phyloP scores from a whole-genome alignment of 2,329 filamentous ascomycete species.

The Didymosphaeria variabile region DNA sequence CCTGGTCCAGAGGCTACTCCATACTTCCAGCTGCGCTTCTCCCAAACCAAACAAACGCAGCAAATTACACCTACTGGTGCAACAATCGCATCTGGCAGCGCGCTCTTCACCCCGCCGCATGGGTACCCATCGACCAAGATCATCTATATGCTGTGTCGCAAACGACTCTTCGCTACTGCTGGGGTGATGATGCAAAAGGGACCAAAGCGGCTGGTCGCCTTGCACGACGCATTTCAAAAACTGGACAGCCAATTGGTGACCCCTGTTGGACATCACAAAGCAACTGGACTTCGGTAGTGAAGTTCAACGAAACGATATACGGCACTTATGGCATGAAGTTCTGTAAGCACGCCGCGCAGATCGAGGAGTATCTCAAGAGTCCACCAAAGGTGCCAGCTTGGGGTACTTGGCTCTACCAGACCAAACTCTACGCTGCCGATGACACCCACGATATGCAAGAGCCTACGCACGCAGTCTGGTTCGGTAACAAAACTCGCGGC shows the following conservation, averaged over 20 bases:
- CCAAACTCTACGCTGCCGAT: conserved; percentile 22
- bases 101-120: conserved; percentile 23
- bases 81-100: conserved; percentile 25
- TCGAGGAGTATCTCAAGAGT: conserved; percentile 23
- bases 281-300: conserved; percentile 23
- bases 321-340: conserved; percentile 25
- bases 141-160: conserved; percentile 25
- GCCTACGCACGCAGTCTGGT: conserved; percentile 25
- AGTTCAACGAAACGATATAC: conserved; percentile 26
- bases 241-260: conserved; percentile 19
- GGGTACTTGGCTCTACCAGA: conserved; percentile 25
- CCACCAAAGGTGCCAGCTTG: conserved; percentile 23
- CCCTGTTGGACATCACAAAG: conserved; percentile 25
- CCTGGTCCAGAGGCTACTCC: conserved; percentile 21
- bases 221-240: conserved; percentile 20
- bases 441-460: conserved; percentile 24
- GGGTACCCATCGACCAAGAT: conserved; percentile 20
- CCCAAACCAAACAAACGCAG: conserved; percentile 19
- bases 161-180: conserved; percentile 25
- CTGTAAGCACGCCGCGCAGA: conserved; percentile 23
- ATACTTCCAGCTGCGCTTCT: conserved; percentile 23
- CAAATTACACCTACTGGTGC: conserved; percentile 28
- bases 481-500: conserved; percentile 14
- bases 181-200: conserved; percentile 23
- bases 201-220: conserved; percentile 25